Base-by-base conservation (phyloP, 352 stramenopile genomes). In the Phytophthora pini region DNA sequence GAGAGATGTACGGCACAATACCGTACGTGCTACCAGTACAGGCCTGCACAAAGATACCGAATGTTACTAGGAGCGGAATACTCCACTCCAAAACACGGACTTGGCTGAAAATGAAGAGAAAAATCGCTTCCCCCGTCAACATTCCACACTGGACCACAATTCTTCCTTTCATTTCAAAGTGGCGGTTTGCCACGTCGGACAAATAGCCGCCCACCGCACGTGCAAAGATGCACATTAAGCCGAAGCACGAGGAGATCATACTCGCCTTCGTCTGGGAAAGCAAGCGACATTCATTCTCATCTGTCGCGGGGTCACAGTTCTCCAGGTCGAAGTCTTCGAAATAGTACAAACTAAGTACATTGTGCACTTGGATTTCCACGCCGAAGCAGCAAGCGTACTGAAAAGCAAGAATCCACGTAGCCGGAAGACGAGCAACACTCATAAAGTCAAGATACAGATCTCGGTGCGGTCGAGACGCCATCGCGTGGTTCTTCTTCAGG, bases 281-380 rank as follows among this genome's bases (percentile, higher is more conserved):
- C 81, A 71, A n/a, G 4, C 63, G 56, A 32, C 56, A 71, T 1
- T 11, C 32, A 27, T 65, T 41, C 1, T 50, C 48, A 12, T 62
- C 56, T 5, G 29, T 57, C 11, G 45, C 54, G n/a, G 48, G 27
- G 9, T 79, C 59, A 31, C 79, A 88, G 17, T 70, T 85, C 1
- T 60, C 52, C 7, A 80, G 76, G n/a, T 72, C 77, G 49, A 98
- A 98, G 24, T 91, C 82, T 40, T 94, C 79, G 40, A 84, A 92
- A 69, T 98, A 98, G 72, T 97, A 97, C 26, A 88, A 58, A 29
- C 90, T 92, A 27, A 95, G 84, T 34, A 93, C 89, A 73, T 98
- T 98, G 77, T 98, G 96, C 57, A 98, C 91, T 56, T 94, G 93
- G 4, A 98, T 78, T 64, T 98, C 94, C 31, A 98, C 85, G 38